Base-by-base conservation (phyloP, 129 eudicot genomes). In the Rutidosis leptorrhynchoides region DNA sequence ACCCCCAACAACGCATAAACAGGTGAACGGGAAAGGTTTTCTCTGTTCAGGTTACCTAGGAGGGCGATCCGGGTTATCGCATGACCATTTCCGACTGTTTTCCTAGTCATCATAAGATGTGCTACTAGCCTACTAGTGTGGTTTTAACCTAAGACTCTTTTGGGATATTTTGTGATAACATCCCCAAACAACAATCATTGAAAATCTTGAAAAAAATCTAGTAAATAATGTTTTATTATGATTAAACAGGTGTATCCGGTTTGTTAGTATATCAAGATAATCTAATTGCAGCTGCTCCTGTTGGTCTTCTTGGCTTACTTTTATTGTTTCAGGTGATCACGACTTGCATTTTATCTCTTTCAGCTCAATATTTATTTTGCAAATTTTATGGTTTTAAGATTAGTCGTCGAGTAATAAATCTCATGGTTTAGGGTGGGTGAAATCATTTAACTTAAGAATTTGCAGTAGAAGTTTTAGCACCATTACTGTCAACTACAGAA, bases 221-320 rank as follows among this genome's bases (percentile, higher is more conserved):
- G 28, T 49, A 32, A 33, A 3, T 69, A 57, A 19, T 58, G 29
- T 28, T 53, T 2, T 30, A 14, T 20, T 17, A 6, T 24, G 72
- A 2, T 35, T 33, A 30, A 67, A 77, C 84, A 93, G 99, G 96
- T 78, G 42, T 73, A 43, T 80, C 88, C 37, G 99, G 99, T 58
- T 96, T 83, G 26, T 84, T 86, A 68, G 84, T 68, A 14, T 93
- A 93, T 73, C 70, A 67, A 42, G 86, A 93, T 73, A 93, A 93
- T 75, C 68, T 93, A 35, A 6, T 82, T 53, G 87, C 96, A 71
- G 96, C 87, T 65, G 93, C 83, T 70, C 99, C 99, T 4, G 72
- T 80, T 80, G 99, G 96, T 75, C 88, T 93, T 19, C 91, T 93
- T 54, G 99, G 95, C 33, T 78, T 93, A 56, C 99, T 93, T 67